phyloP scores from a whole-genome alignment of 1,139 yeast species.

The Candida tetrigidarum region DNA sequence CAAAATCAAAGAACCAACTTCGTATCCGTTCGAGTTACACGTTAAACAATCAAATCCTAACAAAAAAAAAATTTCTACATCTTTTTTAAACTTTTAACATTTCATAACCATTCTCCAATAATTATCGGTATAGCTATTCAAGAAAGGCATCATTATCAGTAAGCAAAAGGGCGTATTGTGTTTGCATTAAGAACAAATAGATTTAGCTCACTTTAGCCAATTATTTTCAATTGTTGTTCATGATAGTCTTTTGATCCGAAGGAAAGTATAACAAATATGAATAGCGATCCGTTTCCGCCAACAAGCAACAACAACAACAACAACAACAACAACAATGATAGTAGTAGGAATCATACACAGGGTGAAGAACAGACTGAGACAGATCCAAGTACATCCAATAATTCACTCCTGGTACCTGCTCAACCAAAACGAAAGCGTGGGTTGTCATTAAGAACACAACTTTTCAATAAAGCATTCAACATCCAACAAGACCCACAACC shows the following conservation, averaged over 20 bases:
- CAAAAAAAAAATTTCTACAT: no score
- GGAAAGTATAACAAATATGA: conserved; percentile 1
- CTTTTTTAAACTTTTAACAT: neutral
- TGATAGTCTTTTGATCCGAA: neutral
- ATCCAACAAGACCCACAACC: conserved; percentile 14
- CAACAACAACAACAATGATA: neutral
- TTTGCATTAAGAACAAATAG: neutral
- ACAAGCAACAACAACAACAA: neutral
- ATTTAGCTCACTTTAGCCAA: no score
- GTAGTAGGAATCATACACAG: no score
- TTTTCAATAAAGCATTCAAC: conserved; percentile 57
- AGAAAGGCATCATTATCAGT: no score
- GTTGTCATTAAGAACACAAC: conserved; percentile 72
- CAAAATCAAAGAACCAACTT: neutral
- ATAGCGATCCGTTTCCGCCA: conserved; percentile 1
- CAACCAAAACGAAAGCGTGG: conserved; percentile 64
- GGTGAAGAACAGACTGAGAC: neutral
- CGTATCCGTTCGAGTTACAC: no score
- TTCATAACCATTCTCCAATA: conserved; percentile 1
- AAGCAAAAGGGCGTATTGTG: neutral
- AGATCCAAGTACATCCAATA: neutral
- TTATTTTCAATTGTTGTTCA: neutral
- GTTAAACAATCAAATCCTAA: neutral
- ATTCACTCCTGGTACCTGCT: conserved; percentile 18
- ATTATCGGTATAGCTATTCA: neutral